phyloP scores from a whole-genome alignment of 2,329 filamentous ascomycete species.

The Sphaerulina musiva region DNA sequence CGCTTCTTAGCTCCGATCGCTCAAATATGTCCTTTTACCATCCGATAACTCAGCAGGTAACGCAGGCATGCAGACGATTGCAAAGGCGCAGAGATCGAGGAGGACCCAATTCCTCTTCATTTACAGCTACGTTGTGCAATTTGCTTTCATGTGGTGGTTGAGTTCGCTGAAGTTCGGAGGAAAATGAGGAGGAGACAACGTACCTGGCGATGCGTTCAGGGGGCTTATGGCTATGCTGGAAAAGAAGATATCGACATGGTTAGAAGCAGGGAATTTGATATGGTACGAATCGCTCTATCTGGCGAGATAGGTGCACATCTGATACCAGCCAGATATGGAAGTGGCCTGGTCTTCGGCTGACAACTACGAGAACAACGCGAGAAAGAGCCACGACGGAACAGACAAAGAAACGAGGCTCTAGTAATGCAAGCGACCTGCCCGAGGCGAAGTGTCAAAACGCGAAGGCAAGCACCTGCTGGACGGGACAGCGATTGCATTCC shows the following conservation, averaged over 20 bases:
- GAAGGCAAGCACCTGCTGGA: too few relatives aligned
- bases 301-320: background rate
- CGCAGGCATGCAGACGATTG: conserved; percentile 66
- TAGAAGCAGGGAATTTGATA: background rate
- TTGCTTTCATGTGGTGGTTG: conserved; percentile 87
- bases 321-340: too few relatives aligned
- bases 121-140: conserved; percentile 90
- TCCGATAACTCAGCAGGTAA: conserved; percentile 61
- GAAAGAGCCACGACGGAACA: too few relatives aligned
- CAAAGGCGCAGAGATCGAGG: conserved; percentile 76
- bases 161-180: conserved; percentile 42
- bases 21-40: conserved; percentile 92
- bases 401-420: too few relatives aligned
- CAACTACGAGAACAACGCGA: too few relatives aligned
- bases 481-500: too few relatives aligned
- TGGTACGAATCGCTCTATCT: background rate
- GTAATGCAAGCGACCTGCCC: too few relatives aligned
- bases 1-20: conserved; percentile 66
- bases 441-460: too few relatives aligned
- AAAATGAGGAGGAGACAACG: background rate
- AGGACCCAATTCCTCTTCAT: conserved; percentile 87
- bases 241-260: background rate
- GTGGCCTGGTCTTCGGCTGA: too few relatives aligned
- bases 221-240: background rate
- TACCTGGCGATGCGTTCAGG: conserved; percentile 15